Evolutionary conservation across 495 filamentous ascomycete species (phyloP), one percentile per base, ranked within the genome.

Genomic region (Evansstolkia leycettana): DNA sequence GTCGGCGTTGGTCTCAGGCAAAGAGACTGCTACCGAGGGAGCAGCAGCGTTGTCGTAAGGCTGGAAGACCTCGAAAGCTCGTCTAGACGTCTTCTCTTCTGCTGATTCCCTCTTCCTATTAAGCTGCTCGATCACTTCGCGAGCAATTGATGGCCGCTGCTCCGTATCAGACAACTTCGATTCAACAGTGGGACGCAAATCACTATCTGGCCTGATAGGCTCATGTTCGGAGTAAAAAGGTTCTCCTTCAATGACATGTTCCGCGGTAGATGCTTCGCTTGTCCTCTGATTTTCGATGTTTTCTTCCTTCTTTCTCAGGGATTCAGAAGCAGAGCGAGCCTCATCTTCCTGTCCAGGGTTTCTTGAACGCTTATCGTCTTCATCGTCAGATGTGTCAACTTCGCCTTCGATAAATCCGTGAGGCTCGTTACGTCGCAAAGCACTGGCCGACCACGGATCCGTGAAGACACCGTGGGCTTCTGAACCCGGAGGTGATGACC

Each of bases 401-500:
- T 61, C 59, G 3, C 48, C 55, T 33, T 65, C 58, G 9, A 62
- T 49, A 36, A 52, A 55, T 7, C 55, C 46, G 19, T 52, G 51
- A 17, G 46, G 36, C 18, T 41, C 37, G 7, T 52, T 52, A 12
- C 64, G 42, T 39, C 63, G 58, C 2, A 54, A 51, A 6, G 57
- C 50, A 2, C 56, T 57, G 46, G 70, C 67, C 1, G 60, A 60
- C 34, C 57, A 66, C 3, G 66, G 64, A 2, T 62, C 47, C 31
- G 54, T 53, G 41, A 72, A 74, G 2, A 46, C 20, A 1, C 41
- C 46, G 14, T 54, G 47, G 11, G 72, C 67, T 32, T 73, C 70
- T 1, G 76, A 72, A 6, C 69, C 66, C 5, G 76, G 76, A 2
- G 78, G 78, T 0, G 79, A 81, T 28, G 74, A 70, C 13, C 78